phyloP scores from a whole-genome alignment of 345 rosid genomes.

The Melaleuca alternifolia region DNA sequence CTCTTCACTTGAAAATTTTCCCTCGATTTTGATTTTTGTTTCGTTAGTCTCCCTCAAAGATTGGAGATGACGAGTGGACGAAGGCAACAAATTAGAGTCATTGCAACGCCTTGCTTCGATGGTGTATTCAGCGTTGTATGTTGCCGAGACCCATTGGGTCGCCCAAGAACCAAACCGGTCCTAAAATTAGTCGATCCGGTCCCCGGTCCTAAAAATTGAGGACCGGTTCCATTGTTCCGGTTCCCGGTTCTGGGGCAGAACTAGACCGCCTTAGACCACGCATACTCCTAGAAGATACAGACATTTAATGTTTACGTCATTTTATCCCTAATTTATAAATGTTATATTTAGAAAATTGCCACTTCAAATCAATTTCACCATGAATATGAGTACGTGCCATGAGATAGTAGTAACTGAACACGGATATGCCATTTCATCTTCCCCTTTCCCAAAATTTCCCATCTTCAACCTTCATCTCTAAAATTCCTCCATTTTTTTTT shows the following conservation, averaged over 20 bases:
- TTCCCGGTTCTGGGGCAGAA: no score
- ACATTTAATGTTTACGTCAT: not conserved
- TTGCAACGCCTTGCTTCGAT: conserved; percentile 31
- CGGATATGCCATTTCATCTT: not conserved
- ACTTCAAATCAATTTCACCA: not conserved
- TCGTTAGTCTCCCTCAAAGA: not conserved
- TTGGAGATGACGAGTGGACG: rapidly evolving
- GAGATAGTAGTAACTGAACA: not conserved
- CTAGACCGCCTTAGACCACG: no score
- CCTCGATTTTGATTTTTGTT: not conserved
- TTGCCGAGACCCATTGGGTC: conserved; percentile 58
- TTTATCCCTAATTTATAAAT: not conserved
- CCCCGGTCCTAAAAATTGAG: no score
- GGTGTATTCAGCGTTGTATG: conserved; percentile 62
- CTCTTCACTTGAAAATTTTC: not conserved
- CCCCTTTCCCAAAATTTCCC: not conserved
- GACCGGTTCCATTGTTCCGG: no score
- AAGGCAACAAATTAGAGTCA: conserved; percentile 80
- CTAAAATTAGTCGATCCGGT: no score
- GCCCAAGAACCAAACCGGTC: no score
- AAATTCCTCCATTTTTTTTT: not conserved
- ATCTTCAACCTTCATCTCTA: not conserved
- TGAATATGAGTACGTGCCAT: no score
- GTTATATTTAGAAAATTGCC: not conserved
- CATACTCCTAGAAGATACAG: no score